Evolutionary conservation across 177 flowering plant genomes (phyloP), one percentile per base, ranked within the genome.

Genomic region (Vitis hybrid): DNA sequence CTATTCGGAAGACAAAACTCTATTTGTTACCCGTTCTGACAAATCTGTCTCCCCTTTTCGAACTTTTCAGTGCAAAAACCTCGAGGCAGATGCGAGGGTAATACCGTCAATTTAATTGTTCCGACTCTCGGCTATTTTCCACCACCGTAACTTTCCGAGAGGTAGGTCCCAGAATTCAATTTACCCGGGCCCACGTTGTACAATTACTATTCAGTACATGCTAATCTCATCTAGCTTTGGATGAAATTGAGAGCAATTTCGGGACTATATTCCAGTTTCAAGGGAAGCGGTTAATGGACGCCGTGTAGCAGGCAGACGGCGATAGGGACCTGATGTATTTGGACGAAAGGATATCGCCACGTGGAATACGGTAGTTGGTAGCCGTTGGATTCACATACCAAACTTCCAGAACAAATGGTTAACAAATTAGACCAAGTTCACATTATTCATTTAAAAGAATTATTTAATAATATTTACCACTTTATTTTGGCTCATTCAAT

Each of bases 301-400:
- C 55, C 69, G 60, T 55, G 23, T 66, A 52, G 23, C 58, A 52
- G 56, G 51, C 49, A 55, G 60, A 60, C 50, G 49, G 60, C 56
- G 49, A 66, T 50, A 30, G 59, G 68, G 45, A 30, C 49, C 17
- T 68, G 4, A 32, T 23, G 69, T 6, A 11, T 48, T 64, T 11
- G 54, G 56, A 17, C 2, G 34, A 12, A 0, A n/a, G 3, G 23
- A 49, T 50, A 2, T 23, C 4, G 39, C 30, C 34, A 21, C 62
- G 62, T 26, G 30, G 8, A 3, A 12, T 26, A 10, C 48, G 12
- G 6, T 8, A 18, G 34, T 11, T 60, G 62, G 34, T 8, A 26
- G 39, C 62, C 62, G 39, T 60, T 60, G 39, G 62, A 60, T 39
- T 60, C 14, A 3, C 30, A 32, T 60, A 9, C 11, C 26, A 23